phyloP scores from a whole-genome alignment of 768 basidiomycete genomes.

The Lanmaoa pseudosensibilis region DNA sequence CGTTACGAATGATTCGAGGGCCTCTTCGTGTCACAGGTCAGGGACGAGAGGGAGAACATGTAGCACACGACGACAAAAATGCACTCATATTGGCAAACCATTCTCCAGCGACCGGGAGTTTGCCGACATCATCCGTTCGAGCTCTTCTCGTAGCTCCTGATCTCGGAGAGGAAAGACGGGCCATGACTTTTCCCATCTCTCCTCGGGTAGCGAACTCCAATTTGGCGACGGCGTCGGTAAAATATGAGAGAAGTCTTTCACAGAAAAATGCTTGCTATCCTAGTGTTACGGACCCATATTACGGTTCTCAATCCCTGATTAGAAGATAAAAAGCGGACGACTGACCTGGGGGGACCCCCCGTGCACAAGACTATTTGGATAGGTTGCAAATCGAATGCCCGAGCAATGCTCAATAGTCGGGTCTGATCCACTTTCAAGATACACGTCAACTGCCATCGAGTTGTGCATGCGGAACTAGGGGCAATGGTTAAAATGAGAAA shows the following conservation, averaged over 20 bases:
- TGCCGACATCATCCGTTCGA: conserved; percentile 19
- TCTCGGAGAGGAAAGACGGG: conserved; percentile 21
- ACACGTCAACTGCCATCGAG: conserved; percentile 62
- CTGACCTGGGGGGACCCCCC: conserved; percentile 13
- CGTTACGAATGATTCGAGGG: background rate
- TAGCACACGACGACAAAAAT: background rate
- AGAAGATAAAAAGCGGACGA: background rate
- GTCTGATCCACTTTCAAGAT: conserved; percentile 64
- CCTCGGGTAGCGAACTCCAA: conserved; percentile 43
- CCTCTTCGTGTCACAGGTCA: too few relatives aligned
- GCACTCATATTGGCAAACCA: background rate
- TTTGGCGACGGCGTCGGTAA: conserved; percentile 74
- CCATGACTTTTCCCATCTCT: conserved; percentile 20
- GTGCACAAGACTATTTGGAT: conserved; percentile 43
- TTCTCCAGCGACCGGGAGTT: background rate
- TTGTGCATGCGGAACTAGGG: conserved; percentile 85
- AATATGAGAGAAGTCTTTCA: conserved; percentile 89
- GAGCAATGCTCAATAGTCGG: conserved; percentile 81
- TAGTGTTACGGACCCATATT: conserved; percentile 4
- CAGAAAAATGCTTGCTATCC: conserved; percentile 43
- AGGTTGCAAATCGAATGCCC: conserved; percentile 59
- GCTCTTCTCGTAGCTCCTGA: conserved; percentile 13
- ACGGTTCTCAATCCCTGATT: background rate
- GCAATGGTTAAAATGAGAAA: background rate
- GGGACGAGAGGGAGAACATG: background rate